These are phyloP conservation scores for Inga leiocalycina DNA, from an alignment of 306 rosid species.

Conservation along the genomic window DNA sequence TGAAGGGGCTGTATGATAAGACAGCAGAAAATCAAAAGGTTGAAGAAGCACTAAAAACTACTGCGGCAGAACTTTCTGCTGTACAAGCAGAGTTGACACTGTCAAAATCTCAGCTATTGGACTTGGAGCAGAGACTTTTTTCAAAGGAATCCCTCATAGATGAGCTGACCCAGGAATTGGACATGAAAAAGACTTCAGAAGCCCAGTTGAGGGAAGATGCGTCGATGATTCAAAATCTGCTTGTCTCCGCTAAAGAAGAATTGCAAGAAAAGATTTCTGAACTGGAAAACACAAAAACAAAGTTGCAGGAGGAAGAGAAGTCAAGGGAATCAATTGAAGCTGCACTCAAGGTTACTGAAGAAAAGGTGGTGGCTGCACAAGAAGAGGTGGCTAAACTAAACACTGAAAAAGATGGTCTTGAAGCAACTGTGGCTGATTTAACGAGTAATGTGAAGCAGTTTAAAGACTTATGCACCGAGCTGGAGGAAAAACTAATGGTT, in stretches of 20 bases:
- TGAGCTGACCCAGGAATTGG: conserved; percentile 62
- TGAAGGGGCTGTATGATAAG: conserved; percentile 74
- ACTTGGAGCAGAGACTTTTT: conserved; percentile 57
- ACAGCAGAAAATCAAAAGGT: conserved; percentile 70
- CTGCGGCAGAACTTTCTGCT: conserved; percentile 68
- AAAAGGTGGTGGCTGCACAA: conserved; percentile 41
- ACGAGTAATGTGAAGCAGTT: conserved; percentile 44
- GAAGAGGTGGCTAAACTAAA: conserved; percentile 54
- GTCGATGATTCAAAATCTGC: conserved; percentile 59
- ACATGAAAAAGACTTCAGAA: conserved; percentile 60
- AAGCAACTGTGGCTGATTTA: conserved; percentile 58
- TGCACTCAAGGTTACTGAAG: conserved; percentile 53
- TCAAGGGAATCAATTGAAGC: conserved; percentile 61
- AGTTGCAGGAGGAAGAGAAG: conserved; percentile 66
- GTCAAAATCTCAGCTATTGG: conserved; percentile 65
- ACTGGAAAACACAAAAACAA: conserved; percentile 59
- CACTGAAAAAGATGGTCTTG: conserved; percentile 56
- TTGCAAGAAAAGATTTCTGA: conserved; percentile 62
- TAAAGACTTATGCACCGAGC: conserved; percentile 57
- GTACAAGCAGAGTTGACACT: conserved; percentile 68
- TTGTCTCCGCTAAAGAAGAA: conserved; percentile 68
- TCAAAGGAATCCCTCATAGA: conserved; percentile 58
- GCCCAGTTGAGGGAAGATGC: conserved; percentile 72
- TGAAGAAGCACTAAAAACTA: conserved; percentile 68
- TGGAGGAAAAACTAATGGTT: conserved; percentile 68